These are phyloP conservation scores for Talaromyces sp. DNA, from an alignment of 2,329 filamentous ascomycete genomes.

Conservation along the genomic window DNA sequence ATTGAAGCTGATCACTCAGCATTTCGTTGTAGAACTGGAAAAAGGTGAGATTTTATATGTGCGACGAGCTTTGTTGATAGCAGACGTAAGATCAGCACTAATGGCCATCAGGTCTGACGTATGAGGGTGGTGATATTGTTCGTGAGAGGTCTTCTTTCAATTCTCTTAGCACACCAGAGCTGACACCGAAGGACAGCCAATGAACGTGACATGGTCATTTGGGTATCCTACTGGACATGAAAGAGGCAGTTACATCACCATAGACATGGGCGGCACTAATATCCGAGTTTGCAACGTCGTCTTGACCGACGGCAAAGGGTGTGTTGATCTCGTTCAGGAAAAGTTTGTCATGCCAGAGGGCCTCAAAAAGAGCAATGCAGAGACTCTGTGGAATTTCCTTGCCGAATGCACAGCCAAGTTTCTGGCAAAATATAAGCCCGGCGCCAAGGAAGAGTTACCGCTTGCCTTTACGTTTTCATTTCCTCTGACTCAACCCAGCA, in stretches of 20 bases:
- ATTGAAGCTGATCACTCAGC: constrained; percentile 80
- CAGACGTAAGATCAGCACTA: neutral
- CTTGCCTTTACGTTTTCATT: constrained; percentile 90
- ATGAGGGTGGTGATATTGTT: constrained; percentile 82
- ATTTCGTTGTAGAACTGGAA: constrained; percentile 76
- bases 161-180: neutral
- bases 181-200: constrained; percentile 57
- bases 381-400: constrained; percentile 83
- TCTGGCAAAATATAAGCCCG: constrained; percentile 67
- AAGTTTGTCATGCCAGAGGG: constrained; percentile 83
- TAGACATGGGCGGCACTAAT: constrained; percentile 91
- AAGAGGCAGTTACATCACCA: constrained; percentile 72
- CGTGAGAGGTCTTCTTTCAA: constrained; percentile 37
- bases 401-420: constrained; percentile 79
- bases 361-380: constrained; percentile 71
- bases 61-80: neutral
- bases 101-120: constrained; percentile 58
- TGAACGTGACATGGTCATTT: constrained; percentile 93
- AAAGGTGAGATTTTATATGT: constrained; percentile 54
- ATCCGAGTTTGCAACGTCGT: constrained; percentile 82
- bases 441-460: constrained; percentile 49
- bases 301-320: constrained; percentile 70
- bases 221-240: constrained; percentile 73
- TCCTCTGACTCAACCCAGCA: constrained; percentile 77
- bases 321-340: constrained; percentile 80